Base-by-base conservation (phyloP, 495 filamentous ascomycete species). In the Aspergillus sclerotiicarbonarius region DNA sequence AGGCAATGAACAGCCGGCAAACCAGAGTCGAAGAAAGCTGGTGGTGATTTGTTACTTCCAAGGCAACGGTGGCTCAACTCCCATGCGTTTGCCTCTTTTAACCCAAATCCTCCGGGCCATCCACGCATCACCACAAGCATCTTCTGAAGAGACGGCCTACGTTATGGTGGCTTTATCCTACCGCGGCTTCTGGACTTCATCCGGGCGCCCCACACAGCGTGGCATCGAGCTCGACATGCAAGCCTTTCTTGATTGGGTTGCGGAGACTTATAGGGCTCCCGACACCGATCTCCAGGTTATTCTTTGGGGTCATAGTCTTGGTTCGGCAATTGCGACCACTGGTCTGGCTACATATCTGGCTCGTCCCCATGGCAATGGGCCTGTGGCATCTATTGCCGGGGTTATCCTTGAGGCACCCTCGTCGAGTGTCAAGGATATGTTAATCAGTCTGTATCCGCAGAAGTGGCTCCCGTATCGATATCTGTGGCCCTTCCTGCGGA, bases 231-330 rank as follows among this genome's bases (percentile, higher is more conserved):
- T 73, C 19, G 90, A 91, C 68, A 79, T 85, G 1, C 72, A 79
- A 47, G 86, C 86, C 8, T 81, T 85, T 43, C 69, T 87, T 47
- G 58, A 71, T n/a, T 84, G 80, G 76, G 80, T 83, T 35, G 71
- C 70, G 30, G 50, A 66, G 56, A 81, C 56, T 0, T 76, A 72
- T 47, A 48, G 55, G 9, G 37, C 33, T 16, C 62, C 66, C 37
- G 60, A 67, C n/a, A 64, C 50, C 0, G 63, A 69, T 18, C 69
- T 78, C 4, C 72, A 78, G 29, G 39, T 91, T 10, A 63, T 92
- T 0, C 65, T 94, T n/a, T 94, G 90, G 90, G 89, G 90, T 0
- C 90, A 94, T 62, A 88, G 84, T 57, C 85, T 93, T 19, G 90
- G 91, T 5, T 81, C 78, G 12, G 81, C 76, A 3, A 75, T 87